Evolutionary conservation across 2,329 filamentous ascomycete species (phyloP), one percentile per base, ranked within the genome.

Genomic region (Xylariales sp.): DNA sequence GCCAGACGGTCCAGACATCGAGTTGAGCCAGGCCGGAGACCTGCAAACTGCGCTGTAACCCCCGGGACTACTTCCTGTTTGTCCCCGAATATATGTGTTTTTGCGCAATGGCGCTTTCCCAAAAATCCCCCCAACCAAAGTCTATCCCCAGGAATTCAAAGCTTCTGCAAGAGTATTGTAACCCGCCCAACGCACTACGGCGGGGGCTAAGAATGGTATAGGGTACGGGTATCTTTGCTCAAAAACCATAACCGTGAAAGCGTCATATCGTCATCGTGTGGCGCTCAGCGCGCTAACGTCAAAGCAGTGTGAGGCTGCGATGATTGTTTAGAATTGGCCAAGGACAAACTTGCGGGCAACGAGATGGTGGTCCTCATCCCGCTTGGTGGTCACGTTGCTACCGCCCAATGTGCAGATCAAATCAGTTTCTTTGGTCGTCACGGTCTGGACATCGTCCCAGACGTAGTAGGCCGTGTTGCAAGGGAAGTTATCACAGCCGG

Each of bases 381-480:
- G 53, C 24, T 52, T 55, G 12, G 49, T 16, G 14, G 45, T 46
- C 4, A 47, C 31, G 15, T 42, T 43, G 35, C 63, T 62, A 33
- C 50, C 48, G 38, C 73, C 72, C 7, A 76, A 69, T 19, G 71
- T 75, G 57, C 67, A 71, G 56, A 78, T 60, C 51, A 80, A 61
- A 47, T 76, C 65, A 12, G 50, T 56, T 57, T 73, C 69, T 5
- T 50, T 31, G 21, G 73, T 78, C 28, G 62, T 56, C 61, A 76
- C 73, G 55, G 76, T 80, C 61, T 76, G 71, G 49, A 78, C 51
- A 46, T 80, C 76, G 43, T 80, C 69, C 8, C 65, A 54, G 12
- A 64, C 56, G 59, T 71, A 76, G 68, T 80, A 80, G 46, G 61
- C 67, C 47, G 71, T 76, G 55, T 63, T 46, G 62, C 75, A 80